phyloP scores from a whole-genome alignment of 495 filamentous ascomycete genomes.

The Aspergillus cristatus region DNA sequence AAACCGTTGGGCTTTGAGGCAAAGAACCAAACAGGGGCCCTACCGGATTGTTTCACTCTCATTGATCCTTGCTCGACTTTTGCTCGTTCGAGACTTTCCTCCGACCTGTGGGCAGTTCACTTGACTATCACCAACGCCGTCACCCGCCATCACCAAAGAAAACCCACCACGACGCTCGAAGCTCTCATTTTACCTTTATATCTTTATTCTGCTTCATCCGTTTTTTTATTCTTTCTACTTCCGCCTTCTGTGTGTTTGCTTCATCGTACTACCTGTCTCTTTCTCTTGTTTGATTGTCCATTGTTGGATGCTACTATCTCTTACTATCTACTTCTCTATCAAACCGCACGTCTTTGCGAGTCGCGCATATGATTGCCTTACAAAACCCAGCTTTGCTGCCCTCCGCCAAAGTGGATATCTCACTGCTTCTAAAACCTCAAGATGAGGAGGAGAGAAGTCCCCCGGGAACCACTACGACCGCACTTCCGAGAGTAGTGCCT shows the following conservation, averaged over 20 bases:
- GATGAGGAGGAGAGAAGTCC: conserved; percentile 65
- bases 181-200: no score
- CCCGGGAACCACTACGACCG: conserved; percentile 38
- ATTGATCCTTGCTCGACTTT: conserved; percentile 4
- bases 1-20: no score
- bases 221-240: no score
- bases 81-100: conserved; percentile 1
- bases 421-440: conserved; percentile 65
- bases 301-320: background rate
- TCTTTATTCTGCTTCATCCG: no score
- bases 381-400: conserved; percentile 37
- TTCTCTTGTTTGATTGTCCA: conserved; percentile 4
- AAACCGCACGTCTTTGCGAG: conserved; percentile 12
- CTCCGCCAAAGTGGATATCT: conserved; percentile 82
- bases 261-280: conserved; percentile 1
- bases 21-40: no score
- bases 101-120: no score
- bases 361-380: conserved; percentile 47
- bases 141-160: no score
- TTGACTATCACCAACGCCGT: no score
- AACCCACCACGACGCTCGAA: no score
- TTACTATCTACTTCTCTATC: background rate
- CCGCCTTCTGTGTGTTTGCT: no score
- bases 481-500: conserved; percentile 44
- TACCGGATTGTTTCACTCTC: conserved; percentile 8